phyloP scores from a whole-genome alignment of 148 eudicot species.

The Fagopyrum tataricum region DNA sequence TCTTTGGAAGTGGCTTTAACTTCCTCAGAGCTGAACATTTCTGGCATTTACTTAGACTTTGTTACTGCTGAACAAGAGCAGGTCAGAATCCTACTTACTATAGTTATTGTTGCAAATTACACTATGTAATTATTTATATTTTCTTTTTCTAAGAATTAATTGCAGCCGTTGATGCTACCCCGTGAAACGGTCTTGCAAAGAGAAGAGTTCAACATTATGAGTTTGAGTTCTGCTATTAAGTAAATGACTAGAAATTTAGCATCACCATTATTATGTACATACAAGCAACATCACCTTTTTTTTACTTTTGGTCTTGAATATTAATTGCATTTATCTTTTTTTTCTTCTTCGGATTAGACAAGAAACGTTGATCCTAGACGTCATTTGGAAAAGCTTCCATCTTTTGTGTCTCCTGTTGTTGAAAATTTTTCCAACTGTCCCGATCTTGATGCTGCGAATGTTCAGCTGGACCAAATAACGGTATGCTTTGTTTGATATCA shows the following conservation, averaged over 20 bases:
- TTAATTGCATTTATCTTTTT: not conserved
- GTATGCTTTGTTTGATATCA: constrained; percentile 21
- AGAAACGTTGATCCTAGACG: constrained; percentile 70
- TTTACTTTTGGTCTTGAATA: not conserved
- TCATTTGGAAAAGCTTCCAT: constrained; percentile 78
- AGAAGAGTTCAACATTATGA: constrained; percentile 97
- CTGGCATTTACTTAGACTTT: constrained; percentile 83
- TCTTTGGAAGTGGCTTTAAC: constrained; percentile 53
- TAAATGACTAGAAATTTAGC: constrained; percentile 22
- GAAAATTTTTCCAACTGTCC: constrained; percentile 45
- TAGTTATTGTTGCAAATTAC: not conserved
- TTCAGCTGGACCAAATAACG: constrained; percentile 74
- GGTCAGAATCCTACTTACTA: constrained; percentile 39
- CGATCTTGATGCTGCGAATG: constrained; percentile 31
- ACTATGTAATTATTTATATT: not conserved
- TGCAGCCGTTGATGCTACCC: constrained; percentile 80
- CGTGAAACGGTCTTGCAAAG: constrained; percentile 83
- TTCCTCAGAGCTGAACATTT: constrained; percentile 69
- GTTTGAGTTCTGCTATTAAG: constrained; percentile 83
- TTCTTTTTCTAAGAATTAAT: constrained; percentile 61
- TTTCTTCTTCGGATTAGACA: constrained; percentile 39
- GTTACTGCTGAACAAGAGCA: constrained; percentile 67
- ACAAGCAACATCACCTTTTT: not conserved
- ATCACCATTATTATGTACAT: not conserved
- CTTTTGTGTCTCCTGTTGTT: constrained; percentile 56